Percentiles rank a stretch among this genome's conserved stretches.
Evolutionary conservation across 495 filamentous ascomycete genomes (phyloP).

Genomic region (Podospora bellae-mahoneyi): DNA sequence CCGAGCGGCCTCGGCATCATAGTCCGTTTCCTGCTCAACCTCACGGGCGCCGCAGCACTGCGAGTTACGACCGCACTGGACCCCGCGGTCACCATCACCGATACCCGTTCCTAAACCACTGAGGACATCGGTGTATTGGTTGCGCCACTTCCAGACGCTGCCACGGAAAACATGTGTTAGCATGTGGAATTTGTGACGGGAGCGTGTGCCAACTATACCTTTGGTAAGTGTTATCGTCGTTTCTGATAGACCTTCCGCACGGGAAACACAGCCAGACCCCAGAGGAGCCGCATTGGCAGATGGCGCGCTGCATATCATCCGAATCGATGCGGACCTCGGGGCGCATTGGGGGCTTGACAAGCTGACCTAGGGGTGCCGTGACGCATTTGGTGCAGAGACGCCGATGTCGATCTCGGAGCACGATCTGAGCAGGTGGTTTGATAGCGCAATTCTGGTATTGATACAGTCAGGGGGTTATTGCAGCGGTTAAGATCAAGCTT

Average conservation of each 20-base stretch:
- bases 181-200: background rate
- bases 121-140: slow-evolving; percentile 73
- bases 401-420: slow-evolving; percentile 67
- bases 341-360: slow-evolving; percentile 34
- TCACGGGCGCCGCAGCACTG: slow-evolving; percentile 67
- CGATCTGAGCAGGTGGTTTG: slow-evolving; percentile 62
- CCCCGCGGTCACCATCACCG: slow-evolving; percentile 81
- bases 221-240: slow-evolving; percentile 68
- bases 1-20: slow-evolving; percentile 62
- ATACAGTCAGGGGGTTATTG: background rate
- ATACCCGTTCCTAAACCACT: slow-evolving; percentile 83
- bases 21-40: slow-evolving; percentile 77
- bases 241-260: slow-evolving; percentile 67
- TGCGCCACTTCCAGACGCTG: slow-evolving; percentile 84
- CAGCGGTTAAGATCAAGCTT: background rate
- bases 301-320: slow-evolving; percentile 51
- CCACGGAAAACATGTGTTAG: background rate
- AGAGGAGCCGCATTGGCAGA: slow-evolving; percentile 63
- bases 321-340: slow-evolving; percentile 31
- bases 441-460: slow-evolving; percentile 71
- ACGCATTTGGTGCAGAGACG: slow-evolving; percentile 73
- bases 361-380: slow-evolving; percentile 56
- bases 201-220: slow-evolving; percentile 28
- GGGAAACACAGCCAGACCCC: slow-evolving; percentile 76
- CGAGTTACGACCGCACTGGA: slow-evolving; percentile 71